phyloP scores from a whole-genome alignment of 305 asterid genomes.

The Fraxinus latifolia region DNA sequence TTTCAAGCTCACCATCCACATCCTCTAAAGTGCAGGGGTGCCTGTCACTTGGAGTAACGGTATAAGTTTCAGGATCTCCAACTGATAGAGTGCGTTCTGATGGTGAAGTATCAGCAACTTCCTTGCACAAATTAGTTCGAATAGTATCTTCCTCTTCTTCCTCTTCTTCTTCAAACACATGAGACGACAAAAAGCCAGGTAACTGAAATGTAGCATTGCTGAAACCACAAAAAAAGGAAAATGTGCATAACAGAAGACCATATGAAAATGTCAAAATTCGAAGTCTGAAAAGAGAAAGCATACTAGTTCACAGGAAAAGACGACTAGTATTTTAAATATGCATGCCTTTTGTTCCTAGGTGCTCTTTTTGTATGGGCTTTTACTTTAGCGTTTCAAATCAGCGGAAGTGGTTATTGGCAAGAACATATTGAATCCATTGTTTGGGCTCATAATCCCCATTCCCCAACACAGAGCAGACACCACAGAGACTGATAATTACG shows the following conservation, averaged over 20 bases:
- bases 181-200: conserved; percentile 67
- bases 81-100: conserved; percentile 40
- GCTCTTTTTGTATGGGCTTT: neutral
- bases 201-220: conserved; percentile 81
- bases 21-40: conserved; percentile 80
- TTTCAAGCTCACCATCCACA: conserved; percentile 96
- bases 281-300: neutral
- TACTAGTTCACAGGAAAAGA: conserved; percentile 1
- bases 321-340: conserved; percentile 15
- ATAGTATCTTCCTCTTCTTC: conserved; percentile 63
- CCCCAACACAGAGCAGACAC: neutral
- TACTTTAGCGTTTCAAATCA: neutral
- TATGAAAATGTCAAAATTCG: conserved; percentile 19
- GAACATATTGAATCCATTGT: neutral
- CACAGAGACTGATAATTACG: neutral
- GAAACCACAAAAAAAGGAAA: conserved; percentile 31
- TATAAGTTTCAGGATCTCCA: conserved; percentile 42
- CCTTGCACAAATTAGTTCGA: conserved; percentile 33
- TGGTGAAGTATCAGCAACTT: conserved; percentile 40
- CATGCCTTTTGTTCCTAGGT: conserved; percentile 3
- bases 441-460: neutral
- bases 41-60: conserved; percentile 66
- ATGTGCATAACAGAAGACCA: conserved; percentile 25
- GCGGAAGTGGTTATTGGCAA: neutral
- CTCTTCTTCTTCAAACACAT: conserved; percentile 52